Conservation (phyloP, 352 stramenopile species). For the Peronospora belbahrii region DNA sequence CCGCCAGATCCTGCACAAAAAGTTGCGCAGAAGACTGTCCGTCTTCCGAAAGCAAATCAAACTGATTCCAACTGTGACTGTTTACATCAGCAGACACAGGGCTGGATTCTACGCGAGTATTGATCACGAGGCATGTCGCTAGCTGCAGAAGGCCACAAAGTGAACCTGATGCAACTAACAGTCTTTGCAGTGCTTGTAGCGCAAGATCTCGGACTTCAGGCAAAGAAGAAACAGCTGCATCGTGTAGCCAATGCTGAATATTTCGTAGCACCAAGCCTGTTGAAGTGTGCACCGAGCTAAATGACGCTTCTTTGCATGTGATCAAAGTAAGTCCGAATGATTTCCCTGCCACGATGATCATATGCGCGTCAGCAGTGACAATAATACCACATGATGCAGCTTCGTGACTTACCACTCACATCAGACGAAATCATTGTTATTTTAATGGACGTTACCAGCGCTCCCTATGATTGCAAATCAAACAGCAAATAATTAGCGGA, state of each 20-base stretch:
- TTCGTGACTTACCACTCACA: constrained; percentile 18
- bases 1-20: constrained; percentile 48
- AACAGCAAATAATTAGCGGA: constrained; percentile 1
- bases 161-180: constrained; percentile 70
- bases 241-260: constrained; percentile 61
- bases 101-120: constrained; percentile 15
- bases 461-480: constrained; percentile 19
- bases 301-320: constrained; percentile 42
- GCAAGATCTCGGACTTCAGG: constrained; percentile 51
- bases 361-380: constrained; percentile 1
- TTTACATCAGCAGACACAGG: constrained; percentile 17
- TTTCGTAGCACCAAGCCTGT: constrained; percentile 44
- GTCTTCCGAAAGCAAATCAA: constrained; percentile 50
- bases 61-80: constrained; percentile 41
- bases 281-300: constrained; percentile 39
- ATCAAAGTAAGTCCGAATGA: constrained; percentile 49
- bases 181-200: constrained; percentile 44
- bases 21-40: constrained; percentile 22
- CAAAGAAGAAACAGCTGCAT: constrained; percentile 42
- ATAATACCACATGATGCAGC: not conserved
- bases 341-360: constrained; percentile 15
- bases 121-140: constrained; percentile 55
- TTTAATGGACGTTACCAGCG: constrained; percentile 33
- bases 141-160: constrained; percentile 72
- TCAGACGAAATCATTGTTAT: constrained; percentile 33